Evolutionary conservation across 345 rosid genomes (phyloP).

Genomic region (Citrus unshiu): DNA sequence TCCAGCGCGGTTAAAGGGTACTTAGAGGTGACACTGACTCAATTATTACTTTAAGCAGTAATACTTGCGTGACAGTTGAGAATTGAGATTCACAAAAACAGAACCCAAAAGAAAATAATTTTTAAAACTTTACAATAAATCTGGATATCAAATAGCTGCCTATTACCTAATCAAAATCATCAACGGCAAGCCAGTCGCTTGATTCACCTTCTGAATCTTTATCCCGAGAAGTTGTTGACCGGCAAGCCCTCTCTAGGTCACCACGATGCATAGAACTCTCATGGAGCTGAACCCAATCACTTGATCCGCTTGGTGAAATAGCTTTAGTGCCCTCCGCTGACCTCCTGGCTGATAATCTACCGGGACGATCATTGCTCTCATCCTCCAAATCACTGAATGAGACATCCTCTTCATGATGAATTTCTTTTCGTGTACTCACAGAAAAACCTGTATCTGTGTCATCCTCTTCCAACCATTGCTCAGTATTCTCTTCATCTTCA

Average conservation of each 20-base stretch:
- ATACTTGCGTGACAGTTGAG: neutral
- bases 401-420: slow-evolving; percentile 39
- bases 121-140: slow-evolving; percentile 38
- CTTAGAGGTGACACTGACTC: neutral
- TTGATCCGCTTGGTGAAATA: slow-evolving; percentile 47
- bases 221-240: slow-evolving; percentile 37
- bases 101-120: neutral
- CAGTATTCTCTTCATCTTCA: slow-evolving; percentile 28
- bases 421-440: slow-evolving; percentile 18
- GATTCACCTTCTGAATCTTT: slow-evolving; percentile 68
- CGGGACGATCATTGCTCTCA: slow-evolving; percentile 25
- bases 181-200: slow-evolving; percentile 60
- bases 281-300: slow-evolving; percentile 60
- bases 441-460: slow-evolving; percentile 24
- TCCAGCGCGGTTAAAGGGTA: neutral
- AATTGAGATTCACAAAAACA: slow-evolving; percentile 13
- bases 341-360: slow-evolving; percentile 23
- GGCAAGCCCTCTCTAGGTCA: slow-evolving; percentile 25
- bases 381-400: slow-evolving; percentile 71
- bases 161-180: slow-evolving; percentile 44
- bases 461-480: slow-evolving; percentile 40
- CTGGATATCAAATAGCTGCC: slow-evolving; percentile 7
- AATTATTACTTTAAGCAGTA: slow-evolving; percentile 9
- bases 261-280: slow-evolving; percentile 27
- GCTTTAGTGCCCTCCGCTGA: slow-evolving; percentile 14